Conservation (phyloP, 164 flowering plant genomes). For the Chloranthus sessilifolius region DNA sequence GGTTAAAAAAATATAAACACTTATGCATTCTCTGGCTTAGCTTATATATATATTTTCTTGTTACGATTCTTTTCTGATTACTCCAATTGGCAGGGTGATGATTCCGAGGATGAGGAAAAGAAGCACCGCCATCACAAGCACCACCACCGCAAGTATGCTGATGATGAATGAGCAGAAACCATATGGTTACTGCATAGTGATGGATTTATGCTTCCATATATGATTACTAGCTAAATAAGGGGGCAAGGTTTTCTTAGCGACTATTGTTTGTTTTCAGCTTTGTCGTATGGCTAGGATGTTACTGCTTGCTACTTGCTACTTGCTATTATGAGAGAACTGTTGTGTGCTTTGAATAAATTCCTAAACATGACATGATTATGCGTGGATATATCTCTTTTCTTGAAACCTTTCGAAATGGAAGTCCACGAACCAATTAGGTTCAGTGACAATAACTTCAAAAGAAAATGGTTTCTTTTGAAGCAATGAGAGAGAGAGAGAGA, state of each 20-base stretch:
- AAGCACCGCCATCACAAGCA: slow-evolving; percentile 14
- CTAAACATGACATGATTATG: slow-evolving; percentile 4
- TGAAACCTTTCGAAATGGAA: no score
- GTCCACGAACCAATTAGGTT: no score
- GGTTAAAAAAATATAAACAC: no score
- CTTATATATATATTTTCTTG: no score
- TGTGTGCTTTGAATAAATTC: slow-evolving; percentile 5
- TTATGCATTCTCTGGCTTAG: no score
- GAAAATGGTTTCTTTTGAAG: no score
- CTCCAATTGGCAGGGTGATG: slow-evolving; percentile 5
- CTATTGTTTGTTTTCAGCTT: neutral
- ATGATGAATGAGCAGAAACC: slow-evolving; percentile 18
- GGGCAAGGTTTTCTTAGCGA: neutral
- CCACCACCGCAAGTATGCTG: slow-evolving; percentile 28
- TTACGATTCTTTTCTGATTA: no score
- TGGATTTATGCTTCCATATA: neutral
- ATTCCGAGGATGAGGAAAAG: slow-evolving; percentile 29
- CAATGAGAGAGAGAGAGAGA: no score
- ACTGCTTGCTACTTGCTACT: no score
- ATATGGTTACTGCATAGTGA: neutral
- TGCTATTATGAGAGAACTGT: no score
- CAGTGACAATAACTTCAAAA: no score
- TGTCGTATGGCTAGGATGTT: neutral
- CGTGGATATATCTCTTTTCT: no score
- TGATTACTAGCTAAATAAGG: slow-evolving; percentile 4